Conservation (phyloP, 257 asterid genomes). For the Solanum sejunctum region DNA sequence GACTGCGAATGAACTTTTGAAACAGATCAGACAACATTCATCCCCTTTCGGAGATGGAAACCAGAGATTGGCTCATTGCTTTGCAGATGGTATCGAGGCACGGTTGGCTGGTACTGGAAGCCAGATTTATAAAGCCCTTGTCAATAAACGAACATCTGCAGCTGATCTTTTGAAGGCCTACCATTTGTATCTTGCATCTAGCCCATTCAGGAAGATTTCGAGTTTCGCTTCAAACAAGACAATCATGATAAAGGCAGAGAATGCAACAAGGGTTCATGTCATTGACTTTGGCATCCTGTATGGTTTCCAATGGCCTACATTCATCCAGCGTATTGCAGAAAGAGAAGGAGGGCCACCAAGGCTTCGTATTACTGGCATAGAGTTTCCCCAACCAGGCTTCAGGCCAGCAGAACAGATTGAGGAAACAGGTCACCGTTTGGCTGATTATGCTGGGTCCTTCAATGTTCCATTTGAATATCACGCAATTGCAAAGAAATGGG, state of each 20-base stretch:
- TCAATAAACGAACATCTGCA: slow-evolving; percentile 23
- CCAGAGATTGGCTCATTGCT: slow-evolving; percentile 47
- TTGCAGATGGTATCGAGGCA: slow-evolving; percentile 53
- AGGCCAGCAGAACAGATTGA: slow-evolving; percentile 54
- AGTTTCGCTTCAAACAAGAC: slow-evolving; percentile 33
- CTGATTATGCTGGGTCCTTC: slow-evolving; percentile 34
- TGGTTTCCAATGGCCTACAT: slow-evolving; percentile 61
- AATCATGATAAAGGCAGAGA: slow-evolving; percentile 14
- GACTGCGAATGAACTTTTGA: slow-evolving; percentile 27
- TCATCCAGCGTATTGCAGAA: slow-evolving; percentile 31
- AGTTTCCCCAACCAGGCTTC: slow-evolving; percentile 65
- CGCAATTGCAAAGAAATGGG: slow-evolving; percentile 67
- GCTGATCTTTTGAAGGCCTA: slow-evolving; percentile 50
- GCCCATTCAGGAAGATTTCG: slow-evolving; percentile 40
- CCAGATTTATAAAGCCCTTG: slow-evolving; percentile 34
- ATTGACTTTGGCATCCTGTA: slow-evolving; percentile 61
- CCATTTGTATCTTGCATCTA: slow-evolving; percentile 38
- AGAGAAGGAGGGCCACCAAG: slow-evolving; percentile 58
- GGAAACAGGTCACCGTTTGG: slow-evolving; percentile 57
- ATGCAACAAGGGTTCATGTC: slow-evolving; percentile 29
- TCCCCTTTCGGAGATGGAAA: slow-evolving; percentile 51
- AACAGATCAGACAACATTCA: slow-evolving; percentile 43
- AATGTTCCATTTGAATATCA: slow-evolving; percentile 52
- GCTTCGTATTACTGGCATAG: slow-evolving; percentile 60
- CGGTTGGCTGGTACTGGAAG: slow-evolving; percentile 55